Evolutionary conservation across 192 early-diverging fungal genomes (phyloP), one percentile per base, ranked within the genome.

Genomic region (Linnemannia hyalina): DNA sequence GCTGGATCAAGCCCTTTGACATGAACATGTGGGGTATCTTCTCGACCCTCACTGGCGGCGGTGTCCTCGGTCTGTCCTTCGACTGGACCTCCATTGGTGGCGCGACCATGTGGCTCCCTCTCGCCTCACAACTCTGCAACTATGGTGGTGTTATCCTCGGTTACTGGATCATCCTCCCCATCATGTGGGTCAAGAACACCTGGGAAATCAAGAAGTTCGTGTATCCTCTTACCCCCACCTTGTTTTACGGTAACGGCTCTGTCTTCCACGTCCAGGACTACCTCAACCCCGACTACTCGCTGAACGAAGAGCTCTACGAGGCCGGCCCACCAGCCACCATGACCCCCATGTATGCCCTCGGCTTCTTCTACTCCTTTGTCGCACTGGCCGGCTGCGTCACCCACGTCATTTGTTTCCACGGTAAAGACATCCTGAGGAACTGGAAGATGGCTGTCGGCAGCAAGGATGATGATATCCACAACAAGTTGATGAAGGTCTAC

Each of bases 101-200:
- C 70, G 13, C 35, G 1, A 78, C 82, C 20, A 32, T 83, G 35
- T 83, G 71, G 57, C 32, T 87, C 6, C 82, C 86, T 35, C 83
- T 83, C 55, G 90, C 89, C 70, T 91, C 94, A 36, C 90, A 91
- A 11, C 91, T 92, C 72, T 94, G 94, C 81, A 88, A 90, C 36
- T 93, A 93, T 79, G 82, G 86, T 4, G 92, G 93, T 16, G 90
- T 92, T 60, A 88, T 93, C 40, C 73, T 94, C 7, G 81, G 90
- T 18, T 91, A 93, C 81, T 96, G 95, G 95, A 89, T 96, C 71
- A 89, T 93, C 35, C 89, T 91, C 0, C 96, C 95, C 9, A 86
- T 92, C 13, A 85, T 92, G 32, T 95, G 93, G 87, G 90, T 93
- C 80, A 89, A 73, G 74, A 91, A 95, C 41, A 68, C 65, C 20